These are phyloP conservation scores for Myriosclerotinia curreyana DNA, from an alignment of 2,329 filamentous ascomycete genomes.

Conservation along the genomic window DNA sequence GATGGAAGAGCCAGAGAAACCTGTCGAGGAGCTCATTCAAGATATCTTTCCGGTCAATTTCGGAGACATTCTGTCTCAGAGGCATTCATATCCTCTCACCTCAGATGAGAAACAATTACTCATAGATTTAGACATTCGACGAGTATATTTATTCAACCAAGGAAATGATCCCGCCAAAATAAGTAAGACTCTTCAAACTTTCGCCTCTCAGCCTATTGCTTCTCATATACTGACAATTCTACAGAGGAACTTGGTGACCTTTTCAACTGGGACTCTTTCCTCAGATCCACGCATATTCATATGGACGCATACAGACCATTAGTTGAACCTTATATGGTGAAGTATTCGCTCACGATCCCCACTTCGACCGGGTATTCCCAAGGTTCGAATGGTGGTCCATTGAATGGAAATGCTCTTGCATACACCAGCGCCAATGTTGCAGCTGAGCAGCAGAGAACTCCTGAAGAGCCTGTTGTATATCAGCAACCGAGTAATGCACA, in stretches of 20 bases:
- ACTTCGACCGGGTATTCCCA: conserved; percentile 14
- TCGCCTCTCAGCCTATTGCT: not conserved
- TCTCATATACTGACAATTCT: not conserved
- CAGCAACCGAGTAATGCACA: conserved; percentile 20
- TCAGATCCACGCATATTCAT: conserved; percentile 56
- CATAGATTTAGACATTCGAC: conserved; percentile 51
- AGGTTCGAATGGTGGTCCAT: not conserved
- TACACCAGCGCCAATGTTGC: conserved; percentile 28
- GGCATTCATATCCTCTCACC: conserved; percentile 54
- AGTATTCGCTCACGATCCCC: conserved; percentile 35
- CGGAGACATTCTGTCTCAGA: conserved; percentile 50
- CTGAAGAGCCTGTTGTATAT: conserved; percentile 24
- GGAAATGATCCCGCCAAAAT: conserved; percentile 46
- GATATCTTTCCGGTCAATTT: conserved; percentile 59
- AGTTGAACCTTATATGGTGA: conserved; percentile 46
- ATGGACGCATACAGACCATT: conserved; percentile 57
- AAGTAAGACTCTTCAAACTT: conserved; percentile 37
- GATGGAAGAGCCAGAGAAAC: conserved; percentile 48
- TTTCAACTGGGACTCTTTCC: conserved; percentile 62
- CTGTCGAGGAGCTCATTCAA: conserved; percentile 54
- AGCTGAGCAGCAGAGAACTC: conserved; percentile 21
- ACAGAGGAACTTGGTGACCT: conserved; percentile 19
- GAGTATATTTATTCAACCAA: conserved; percentile 55
- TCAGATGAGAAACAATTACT: conserved; percentile 60
- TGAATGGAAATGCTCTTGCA: conserved; percentile 19